phyloP scores from a whole-genome alignment of 1,284 basidiomycete genomes.

The Sanghuangporus baumii region DNA sequence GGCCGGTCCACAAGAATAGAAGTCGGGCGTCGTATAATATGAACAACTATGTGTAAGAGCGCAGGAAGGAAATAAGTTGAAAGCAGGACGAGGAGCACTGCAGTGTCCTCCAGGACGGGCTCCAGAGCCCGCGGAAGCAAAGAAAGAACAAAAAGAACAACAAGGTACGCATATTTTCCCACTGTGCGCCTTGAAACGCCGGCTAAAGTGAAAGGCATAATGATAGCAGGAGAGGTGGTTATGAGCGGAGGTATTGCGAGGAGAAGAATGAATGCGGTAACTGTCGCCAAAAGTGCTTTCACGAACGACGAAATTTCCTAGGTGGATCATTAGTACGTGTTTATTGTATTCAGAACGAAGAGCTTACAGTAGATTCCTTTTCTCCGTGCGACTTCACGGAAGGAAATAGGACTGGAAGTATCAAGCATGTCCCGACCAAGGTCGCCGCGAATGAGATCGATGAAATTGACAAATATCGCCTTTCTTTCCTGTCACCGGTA shows the following conservation, averaged over 20 bases:
- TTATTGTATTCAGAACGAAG: not conserved
- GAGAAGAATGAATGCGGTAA: slow-evolving; percentile 50
- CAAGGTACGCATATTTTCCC: slow-evolving; percentile 37
- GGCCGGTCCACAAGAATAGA: slow-evolving; percentile 51
- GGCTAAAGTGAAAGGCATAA: slow-evolving; percentile 39
- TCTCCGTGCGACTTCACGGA: slow-evolving; percentile 31
- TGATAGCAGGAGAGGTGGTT: slow-evolving; percentile 45
- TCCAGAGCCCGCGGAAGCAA: slow-evolving; percentile 33
- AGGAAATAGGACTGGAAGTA: slow-evolving; percentile 54
- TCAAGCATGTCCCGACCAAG: slow-evolving; percentile 40
- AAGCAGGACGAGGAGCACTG: slow-evolving; percentile 43
- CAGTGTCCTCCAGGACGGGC: slow-evolving; percentile 39
- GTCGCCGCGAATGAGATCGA: slow-evolving; percentile 48
- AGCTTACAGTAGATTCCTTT: slow-evolving; percentile 2
- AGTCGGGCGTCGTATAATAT: slow-evolving; percentile 64
- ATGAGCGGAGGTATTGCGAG: slow-evolving; percentile 57
- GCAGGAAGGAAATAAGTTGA: slow-evolving; percentile 61
- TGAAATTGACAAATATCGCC: slow-evolving; percentile 50
- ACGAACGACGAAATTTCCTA: slow-evolving; percentile 26
- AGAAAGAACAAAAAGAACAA: slow-evolving; percentile 38
- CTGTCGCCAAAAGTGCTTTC: slow-evolving; percentile 32
- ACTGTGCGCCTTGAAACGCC: slow-evolving; percentile 41
- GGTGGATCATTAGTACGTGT: slow-evolving; percentile 13
- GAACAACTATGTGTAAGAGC: slow-evolving; percentile 57
- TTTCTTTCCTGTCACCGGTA: slow-evolving; percentile 36